A percentile compares a stretch with the other conserved stretches of the same genome.
phyloP scores from a whole-genome alignment of 169 alveolate genomes.

The Babesia ovata region DNA sequence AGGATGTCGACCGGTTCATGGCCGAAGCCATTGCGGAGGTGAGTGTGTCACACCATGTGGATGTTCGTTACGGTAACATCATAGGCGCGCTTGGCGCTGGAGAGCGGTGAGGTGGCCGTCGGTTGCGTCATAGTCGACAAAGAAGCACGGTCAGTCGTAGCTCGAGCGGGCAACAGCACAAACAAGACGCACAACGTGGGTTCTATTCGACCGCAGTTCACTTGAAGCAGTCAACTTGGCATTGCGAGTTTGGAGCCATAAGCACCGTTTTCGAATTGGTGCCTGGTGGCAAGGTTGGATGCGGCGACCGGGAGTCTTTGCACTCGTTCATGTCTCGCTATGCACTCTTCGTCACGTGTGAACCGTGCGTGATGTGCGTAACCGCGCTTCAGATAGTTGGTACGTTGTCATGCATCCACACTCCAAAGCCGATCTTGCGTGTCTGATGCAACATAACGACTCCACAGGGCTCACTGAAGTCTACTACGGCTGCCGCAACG shows the following conservation, averaged over 20 bases:
- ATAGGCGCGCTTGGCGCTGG: constrained; percentile 61
- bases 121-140: constrained; percentile 68
- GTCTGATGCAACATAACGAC: neutral
- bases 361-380: constrained; percentile 83
- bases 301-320: constrained; percentile 15
- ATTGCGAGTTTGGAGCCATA: constrained; percentile 70
- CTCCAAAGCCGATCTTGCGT: neutral
- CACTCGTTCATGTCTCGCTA: constrained; percentile 58
- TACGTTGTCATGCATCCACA: neutral
- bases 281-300: constrained; percentile 39
- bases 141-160: constrained; percentile 7
- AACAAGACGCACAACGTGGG: constrained; percentile 48
- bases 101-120: constrained; percentile 68
- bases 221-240: constrained; percentile 58
- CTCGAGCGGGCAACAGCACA: constrained; percentile 49
- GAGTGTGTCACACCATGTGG: neutral
- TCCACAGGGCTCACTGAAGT: constrained; percentile 68
- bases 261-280: constrained; percentile 38
- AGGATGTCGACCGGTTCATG: constrained; percentile 49
- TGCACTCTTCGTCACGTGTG: constrained; percentile 78
- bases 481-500: constrained; percentile 79
- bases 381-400: constrained; percentile 74
- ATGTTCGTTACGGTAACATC: neutral
- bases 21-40: constrained; percentile 56
- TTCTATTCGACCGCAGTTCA: neutral